Percentiles rank a stretch among this genome's conserved stretches.
Evolutionary conservation across 2,329 filamentous ascomycete species (phyloP).

Genomic region (Aureobasidium subglaciale): DNA sequence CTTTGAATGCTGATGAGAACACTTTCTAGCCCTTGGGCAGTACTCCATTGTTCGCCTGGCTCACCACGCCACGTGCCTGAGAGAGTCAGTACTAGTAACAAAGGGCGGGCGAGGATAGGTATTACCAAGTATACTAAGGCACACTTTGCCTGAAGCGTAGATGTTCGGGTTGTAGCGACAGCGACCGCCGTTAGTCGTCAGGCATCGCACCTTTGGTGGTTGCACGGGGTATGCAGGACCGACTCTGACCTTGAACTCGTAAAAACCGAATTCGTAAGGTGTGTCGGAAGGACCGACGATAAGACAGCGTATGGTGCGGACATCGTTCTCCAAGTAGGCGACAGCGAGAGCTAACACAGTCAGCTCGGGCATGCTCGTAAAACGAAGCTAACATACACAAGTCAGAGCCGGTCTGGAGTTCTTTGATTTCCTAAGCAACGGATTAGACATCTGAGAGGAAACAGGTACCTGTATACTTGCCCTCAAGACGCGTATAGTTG

Average conservation of each 20-base stretch:
- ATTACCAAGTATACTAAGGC: conserved; percentile 59
- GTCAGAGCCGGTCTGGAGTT: conserved; percentile 76
- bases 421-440: conserved; percentile 63
- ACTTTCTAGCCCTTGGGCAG: conserved; percentile 89
- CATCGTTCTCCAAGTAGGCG: conserved; percentile 78
- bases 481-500: conserved; percentile 80
- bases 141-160: conserved; percentile 85
- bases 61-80: conserved; percentile 76
- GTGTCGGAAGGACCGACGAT: conserved; percentile 91
- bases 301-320: conserved; percentile 77
- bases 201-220: conserved; percentile 54
- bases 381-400: conserved; percentile 55
- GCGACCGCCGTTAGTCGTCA: conserved; percentile 81
- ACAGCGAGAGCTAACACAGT: conserved; percentile 65
- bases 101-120: neutral
- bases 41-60: conserved; percentile 89
- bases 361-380: neutral
- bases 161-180: conserved; percentile 97
- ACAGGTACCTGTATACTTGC: conserved; percentile 40
- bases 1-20: conserved; percentile 94
- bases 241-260: conserved; percentile 58
- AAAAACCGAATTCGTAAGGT: conserved; percentile 95
- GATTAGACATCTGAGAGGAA: neutral
- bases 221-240: conserved; percentile 71
- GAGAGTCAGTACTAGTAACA: neutral